A percentile compares a stretch with the other conserved stretches of the same genome.
These are phyloP conservation scores for Asterella californica DNA, from an alignment of 225 moss, liverwort and hornwort genomes.

Conservation along the genomic window DNA sequence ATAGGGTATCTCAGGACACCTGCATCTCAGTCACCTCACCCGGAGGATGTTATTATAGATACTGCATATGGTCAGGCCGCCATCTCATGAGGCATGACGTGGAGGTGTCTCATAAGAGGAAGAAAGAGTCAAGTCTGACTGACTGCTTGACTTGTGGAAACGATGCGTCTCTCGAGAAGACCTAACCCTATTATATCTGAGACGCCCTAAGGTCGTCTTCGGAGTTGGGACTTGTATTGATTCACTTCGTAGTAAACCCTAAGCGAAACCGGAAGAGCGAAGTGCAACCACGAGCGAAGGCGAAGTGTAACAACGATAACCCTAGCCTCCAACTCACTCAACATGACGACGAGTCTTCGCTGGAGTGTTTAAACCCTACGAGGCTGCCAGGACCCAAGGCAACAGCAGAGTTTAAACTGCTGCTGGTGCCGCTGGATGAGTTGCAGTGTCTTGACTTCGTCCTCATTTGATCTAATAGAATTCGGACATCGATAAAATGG, in stretches of 20 bases:
- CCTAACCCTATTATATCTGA: not conserved
- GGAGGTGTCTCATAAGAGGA: not conserved
- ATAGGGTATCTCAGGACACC: too few species aligned
- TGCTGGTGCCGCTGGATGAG: not conserved
- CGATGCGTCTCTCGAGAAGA: not conserved
- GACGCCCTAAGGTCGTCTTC: not conserved
- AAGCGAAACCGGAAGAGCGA: not conserved
- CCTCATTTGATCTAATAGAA: too few species aligned
- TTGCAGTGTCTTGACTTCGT: not conserved
- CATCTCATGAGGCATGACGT: too few species aligned
- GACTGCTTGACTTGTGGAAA: not conserved
- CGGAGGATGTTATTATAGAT: not conserved
- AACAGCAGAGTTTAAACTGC: not conserved
- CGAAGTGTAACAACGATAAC: not conserved
- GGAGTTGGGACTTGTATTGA: not conserved
- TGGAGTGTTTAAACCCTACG: constrained; percentile 5
- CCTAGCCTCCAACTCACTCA: constrained; percentile 5
- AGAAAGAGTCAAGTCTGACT: not conserved
- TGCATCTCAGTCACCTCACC: not conserved
- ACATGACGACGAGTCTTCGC: not conserved
- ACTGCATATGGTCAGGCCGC: not conserved
- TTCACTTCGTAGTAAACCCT: not conserved
- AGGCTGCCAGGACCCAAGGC: not conserved
- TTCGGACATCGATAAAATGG: too few species aligned
- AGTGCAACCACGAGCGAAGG: not conserved